Base-by-base conservation (phyloP, 805 yeast genomes). In the Zygoascus flipseniorum region DNA sequence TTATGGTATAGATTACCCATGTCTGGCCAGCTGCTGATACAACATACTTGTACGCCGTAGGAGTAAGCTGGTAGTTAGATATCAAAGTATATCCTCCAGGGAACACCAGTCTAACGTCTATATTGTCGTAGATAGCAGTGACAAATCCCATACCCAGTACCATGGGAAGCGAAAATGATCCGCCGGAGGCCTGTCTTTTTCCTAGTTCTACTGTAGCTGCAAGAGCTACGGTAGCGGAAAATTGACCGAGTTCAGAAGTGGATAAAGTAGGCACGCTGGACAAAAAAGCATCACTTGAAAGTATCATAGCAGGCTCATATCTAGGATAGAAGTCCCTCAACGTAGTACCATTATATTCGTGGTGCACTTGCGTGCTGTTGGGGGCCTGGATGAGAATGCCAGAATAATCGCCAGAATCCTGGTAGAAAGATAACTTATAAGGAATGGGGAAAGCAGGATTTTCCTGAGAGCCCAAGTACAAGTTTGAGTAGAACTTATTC, bases 131-230 rank as follows among this genome's bases (percentile, higher is more conserved):
- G 26, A 77, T 68, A 31, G 83, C 87, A 31, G 96, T 84, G 14
- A 86, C 79, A 57, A 86, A 82, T 8, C 96, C 96, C 76, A 76
- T 76, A 52, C 97, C 97, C 67, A 85, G 90, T 5, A 83, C 86
- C 52, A 86, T 62, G 3, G 92, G 90, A 47, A 78, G 56, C 32
- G 73, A 72, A 14, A 83, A 68, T 47, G 65, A 67, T 48, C 6
- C 76, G 2, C 60, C 54, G 2, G 78, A 1, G 57, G 52, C 2
- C 6, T 37, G 6, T 74, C 28, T 23, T 3, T 23, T 23, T 4
- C 6, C 28, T 4, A 23, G 3, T 4, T 3, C 6, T 23, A 6
- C 6, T 4, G 28, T 6, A 23, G 3, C 28, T 14, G 8, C 5
- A 23, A 31, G 23, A 5, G 8, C 3, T 52, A 56, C 54, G 19